Base-by-base conservation (phyloP, 2,329 filamentous ascomycete species). In the Celoporthe dispersa region DNA sequence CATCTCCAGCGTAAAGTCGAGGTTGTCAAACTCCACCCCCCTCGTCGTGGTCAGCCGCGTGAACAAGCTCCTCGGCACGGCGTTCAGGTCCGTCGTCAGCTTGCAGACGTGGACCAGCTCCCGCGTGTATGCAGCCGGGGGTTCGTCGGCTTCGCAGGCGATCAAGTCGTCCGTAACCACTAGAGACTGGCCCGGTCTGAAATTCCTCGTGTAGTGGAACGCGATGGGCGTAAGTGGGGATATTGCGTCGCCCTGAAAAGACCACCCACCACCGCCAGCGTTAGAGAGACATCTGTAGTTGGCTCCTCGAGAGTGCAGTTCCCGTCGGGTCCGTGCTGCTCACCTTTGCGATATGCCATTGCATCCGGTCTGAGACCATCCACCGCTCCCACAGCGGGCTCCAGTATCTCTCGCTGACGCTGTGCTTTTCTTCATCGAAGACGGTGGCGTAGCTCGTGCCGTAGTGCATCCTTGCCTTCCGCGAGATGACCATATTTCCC, bases 141-240 rank as follows among this genome's bases (percentile, higher is more conserved):
- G 90, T 66, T 85, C 84, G 72, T 94, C 91, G 3, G 87, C 85
- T 69, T 92, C 91, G 75, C 90, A 93, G 4, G 91, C 91, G 71
- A 94, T 93, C 51, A 95, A 82, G 75, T 95, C 92, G 79, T 95
- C 92, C 66, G 92, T 92, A 7, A 95, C 92, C 4, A 93, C 80
- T 8, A 94, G 86, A 0, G 90, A 92, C 79, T 94, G 92, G 0
- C 91, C 90, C 0, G 92, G 91, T 1, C 92, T 88, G 81, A 95
- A 95, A 79, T 94, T 95, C 72, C 92, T 90, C 3, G 92, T 94
- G 81, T 94, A 95, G 82, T 94, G 92, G 80, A 95, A 94, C 2
- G 91, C 91, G 70, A 94, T 91, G 0, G 92, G 92, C 1, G 87
- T 85, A 0, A 89, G 83, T n/a, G 92, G 90, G 9, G 91, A 94